Evolutionary conservation across 2,329 filamentous ascomycete genomes (phyloP), one percentile per base, ranked within the genome.

Genomic region (Thermothelomyces thermophilus): DNA sequence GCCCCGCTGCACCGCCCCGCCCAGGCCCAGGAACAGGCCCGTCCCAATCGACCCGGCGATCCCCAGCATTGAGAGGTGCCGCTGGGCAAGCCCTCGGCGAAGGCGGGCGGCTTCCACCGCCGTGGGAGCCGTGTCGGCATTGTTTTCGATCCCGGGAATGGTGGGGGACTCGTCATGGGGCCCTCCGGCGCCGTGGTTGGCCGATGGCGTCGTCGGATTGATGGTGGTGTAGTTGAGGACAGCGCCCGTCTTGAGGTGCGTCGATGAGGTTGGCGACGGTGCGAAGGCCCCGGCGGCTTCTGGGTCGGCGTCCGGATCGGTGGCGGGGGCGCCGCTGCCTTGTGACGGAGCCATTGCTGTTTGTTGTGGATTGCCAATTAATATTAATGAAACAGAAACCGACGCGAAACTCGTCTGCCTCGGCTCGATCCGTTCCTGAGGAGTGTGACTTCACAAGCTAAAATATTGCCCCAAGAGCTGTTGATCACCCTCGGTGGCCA

Each of bases 41-140:
- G 79, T 80, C 56, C 79, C 78, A 52, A 82, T 81, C 52, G 77
- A 75, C 46, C 79, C 79, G 45, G 78, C 78, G 49, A 83, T 80
- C 58, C 76, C 79, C 54, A 82, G 72, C 77, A 82, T 81, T 56
- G 79, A 77, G 54, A 83, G 68, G 63, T 82, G 79, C 46, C 77
- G 73, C 56, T 75, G 73, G 58, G 72, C 71, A 48, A 80, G 70
- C 17, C 70, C 70, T 51, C 73, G 71, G 58, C 68, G 69, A 47
- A 79, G 68, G 54, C 71, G 67, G 19, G 39, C n/a, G 9, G 72
- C 68, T 62, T 83, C 80, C 58, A 67, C 63, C 35, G 64, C 62
- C 0, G 73, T 73, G 47, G 74, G 68, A 42, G 79, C 64, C 54
- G 20, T 28, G 22, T 16, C 39, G 13, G 8, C 16, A 26, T 41